Base-by-base conservation (phyloP, 129 eudicot genomes). In the Pseudognaphalium luteoalbum region DNA sequence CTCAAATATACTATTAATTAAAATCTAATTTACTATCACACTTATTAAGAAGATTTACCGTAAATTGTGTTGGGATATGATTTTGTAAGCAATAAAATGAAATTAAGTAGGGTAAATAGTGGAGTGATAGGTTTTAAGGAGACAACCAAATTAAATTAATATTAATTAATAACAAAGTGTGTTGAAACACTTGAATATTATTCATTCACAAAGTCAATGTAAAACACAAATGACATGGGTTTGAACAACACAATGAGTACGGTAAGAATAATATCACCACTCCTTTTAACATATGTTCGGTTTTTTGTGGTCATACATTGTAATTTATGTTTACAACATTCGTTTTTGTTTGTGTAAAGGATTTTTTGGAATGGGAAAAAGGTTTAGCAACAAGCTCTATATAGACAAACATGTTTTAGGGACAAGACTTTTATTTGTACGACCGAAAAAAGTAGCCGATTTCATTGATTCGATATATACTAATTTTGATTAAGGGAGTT, bases 161-260 rank as follows among this genome's bases (percentile, higher is more conserved):
- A 73, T 80, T 73, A 57, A 69, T 80, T 73, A 57, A 69, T 66
- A 66, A 54, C 79, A 66, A 80, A 73, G 83, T 80, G 79, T 34
- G 44, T 73, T 66, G 75, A 80, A 70, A 73, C 75, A 80, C 52
- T 80, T 73, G 58, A 61, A 73, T 66, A 66, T 73, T 21, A 80
- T 80, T 79, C 19, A 51, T 34, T 56, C 61, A 66, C 68, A 73
- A 80, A 79, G 83, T 79, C 69, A 79, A 79, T 73, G 83, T 56
- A 56, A 80, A 80, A 66, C 79, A 80, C 83, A 73, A 42, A 59
- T 73, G 79, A 42, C 58, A 25, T 80, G 69, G 28, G 28, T 80
- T 80, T 80, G 77, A 66, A 73, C 41, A 80, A 66, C 83, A 80
- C 70, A 80, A 80, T 80, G 83, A 80, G 83, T 80, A 80, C 34